Conservation (phyloP, 1,284 basidiomycete genomes). For the Puccinia coronata region DNA sequence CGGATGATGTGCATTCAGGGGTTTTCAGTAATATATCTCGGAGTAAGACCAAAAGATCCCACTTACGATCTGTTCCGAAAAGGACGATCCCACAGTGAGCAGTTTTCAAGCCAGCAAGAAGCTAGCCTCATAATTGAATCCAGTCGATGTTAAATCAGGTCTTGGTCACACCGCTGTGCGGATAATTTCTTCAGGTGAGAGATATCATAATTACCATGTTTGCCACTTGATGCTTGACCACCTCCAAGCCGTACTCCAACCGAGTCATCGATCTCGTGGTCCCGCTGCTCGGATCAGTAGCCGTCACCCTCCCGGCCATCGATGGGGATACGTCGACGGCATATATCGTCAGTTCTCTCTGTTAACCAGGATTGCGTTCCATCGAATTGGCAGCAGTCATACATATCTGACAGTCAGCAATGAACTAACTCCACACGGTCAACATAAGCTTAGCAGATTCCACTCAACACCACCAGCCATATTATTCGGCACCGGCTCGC, state of each 20-base stretch:
- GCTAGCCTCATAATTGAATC: background rate
- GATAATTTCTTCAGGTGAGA: background rate
- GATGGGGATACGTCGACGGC: slow-evolving; percentile 38
- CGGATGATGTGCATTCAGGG: background rate
- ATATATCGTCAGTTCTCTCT: slow-evolving; percentile 45
- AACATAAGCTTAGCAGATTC: background rate
- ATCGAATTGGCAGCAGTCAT: background rate
- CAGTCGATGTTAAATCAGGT: background rate
- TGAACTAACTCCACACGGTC: background rate
- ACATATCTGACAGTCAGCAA: background rate
- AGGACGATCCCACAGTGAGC: slow-evolving; percentile 48
- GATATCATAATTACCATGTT: slow-evolving; percentile 8
- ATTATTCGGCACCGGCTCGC: background rate
- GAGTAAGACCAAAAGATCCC: background rate
- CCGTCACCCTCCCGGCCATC: slow-evolving; percentile 2
- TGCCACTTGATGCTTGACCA: slow-evolving; percentile 37
- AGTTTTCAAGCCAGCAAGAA: slow-evolving; percentile 43
- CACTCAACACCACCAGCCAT: slow-evolving; percentile 9
- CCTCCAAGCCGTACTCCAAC: slow-evolving; percentile 33
- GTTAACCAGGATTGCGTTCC: background rate
- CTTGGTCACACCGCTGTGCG: background rate
- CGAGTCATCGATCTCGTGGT: slow-evolving; percentile 14
- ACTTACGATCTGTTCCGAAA: slow-evolving; percentile 40
- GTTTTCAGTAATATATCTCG: background rate
- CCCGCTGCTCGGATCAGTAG: background rate